A percentile compares a stretch with the other conserved stretches of the same genome.
Conservation (phyloP, 352 stramenopile species). For the Phytophthora sp. region DNA sequence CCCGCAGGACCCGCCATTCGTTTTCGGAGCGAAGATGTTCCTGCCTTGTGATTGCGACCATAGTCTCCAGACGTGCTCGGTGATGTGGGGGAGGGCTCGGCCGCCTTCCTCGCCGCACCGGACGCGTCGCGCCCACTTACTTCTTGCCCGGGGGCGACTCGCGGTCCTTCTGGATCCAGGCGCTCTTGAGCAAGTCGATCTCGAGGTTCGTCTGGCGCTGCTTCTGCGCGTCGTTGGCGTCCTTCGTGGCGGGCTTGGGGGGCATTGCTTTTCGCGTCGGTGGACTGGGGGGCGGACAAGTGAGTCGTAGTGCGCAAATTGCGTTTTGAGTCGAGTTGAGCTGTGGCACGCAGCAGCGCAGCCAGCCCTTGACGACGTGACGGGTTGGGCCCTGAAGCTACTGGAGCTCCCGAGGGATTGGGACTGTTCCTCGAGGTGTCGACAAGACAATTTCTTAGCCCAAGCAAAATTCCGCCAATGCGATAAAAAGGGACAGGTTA, state of each 20-base stretch:
- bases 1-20: conserved; percentile 16
- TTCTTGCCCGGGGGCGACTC: conserved; percentile 47
- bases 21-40: conserved; percentile 8
- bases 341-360: conserved; percentile 25
- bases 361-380: conserved; percentile 39
- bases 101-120: neutral
- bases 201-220: conserved; percentile 70
- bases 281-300: conserved; percentile 23
- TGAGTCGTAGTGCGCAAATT: conserved; percentile 43
- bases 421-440: conserved; percentile 27
- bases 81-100: neutral
- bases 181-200: conserved; percentile 68
- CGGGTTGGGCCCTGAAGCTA: conserved; percentile 43
- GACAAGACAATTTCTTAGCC: conserved; percentile 41
- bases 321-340: conserved; percentile 42
- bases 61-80: conserved; percentile 6
- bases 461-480: conserved; percentile 44
- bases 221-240: conserved; percentile 53
- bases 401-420: conserved; percentile 40
- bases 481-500: conserved; percentile 39
- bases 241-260: conserved; percentile 39
- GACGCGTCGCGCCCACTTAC: conserved; percentile 22
- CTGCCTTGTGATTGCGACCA: conserved; percentile 10
- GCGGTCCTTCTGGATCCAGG: conserved; percentile 67
- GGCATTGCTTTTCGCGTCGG: conserved; percentile 33